Conservation (phyloP, 2,329 filamentous ascomycete genomes). For the Talaromyces sp. region DNA sequence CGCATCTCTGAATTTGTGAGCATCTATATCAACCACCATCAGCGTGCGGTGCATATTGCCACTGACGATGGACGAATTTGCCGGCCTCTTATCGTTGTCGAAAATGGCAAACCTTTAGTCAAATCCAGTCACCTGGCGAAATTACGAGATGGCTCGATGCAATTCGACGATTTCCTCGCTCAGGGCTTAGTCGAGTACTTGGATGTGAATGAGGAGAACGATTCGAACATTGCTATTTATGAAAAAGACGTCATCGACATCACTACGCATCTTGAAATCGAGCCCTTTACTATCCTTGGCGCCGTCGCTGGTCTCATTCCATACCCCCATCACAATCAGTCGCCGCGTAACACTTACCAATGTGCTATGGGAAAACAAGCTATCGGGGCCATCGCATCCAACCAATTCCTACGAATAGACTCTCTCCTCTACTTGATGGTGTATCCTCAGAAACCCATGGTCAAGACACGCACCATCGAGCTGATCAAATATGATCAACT, state of each 20-base stretch:
- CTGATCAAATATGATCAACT: conserved; percentile 96
- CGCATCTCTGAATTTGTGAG: conserved; percentile 95
- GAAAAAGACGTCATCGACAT: conserved; percentile 77
- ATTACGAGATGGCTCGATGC: conserved; percentile 75
- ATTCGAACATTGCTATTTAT: conserved; percentile 86
- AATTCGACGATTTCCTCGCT: conserved; percentile 91
- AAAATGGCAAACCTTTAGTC: conserved; percentile 78
- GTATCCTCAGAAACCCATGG: conserved; percentile 95
- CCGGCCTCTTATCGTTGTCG: conserved; percentile 90
- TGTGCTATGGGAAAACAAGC: conserved; percentile 99
- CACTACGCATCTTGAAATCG: conserved; percentile 94
- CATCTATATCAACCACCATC: conserved; percentile 91
- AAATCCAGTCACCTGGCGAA: conserved; percentile 73
- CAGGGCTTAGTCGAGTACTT: conserved; percentile 92
- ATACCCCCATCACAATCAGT: conserved; percentile 98
- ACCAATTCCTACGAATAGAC: conserved; percentile 95
- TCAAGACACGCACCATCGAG: conserved; percentile 95
- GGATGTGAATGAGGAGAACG: conserved; percentile 97
- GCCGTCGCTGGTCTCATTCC: conserved; percentile 95
- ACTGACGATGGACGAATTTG: conserved; percentile 97
- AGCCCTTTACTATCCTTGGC: conserved; percentile 93
- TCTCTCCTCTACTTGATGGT: conserved; percentile 95
- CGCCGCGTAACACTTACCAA: conserved; percentile 96
- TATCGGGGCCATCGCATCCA: conserved; percentile 95
- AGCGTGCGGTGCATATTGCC: conserved; percentile 87